These are phyloP conservation scores for Aspergillus arachidicola DNA, from an alignment of 2,329 filamentous ascomycete species.

Conservation along the genomic window DNA sequence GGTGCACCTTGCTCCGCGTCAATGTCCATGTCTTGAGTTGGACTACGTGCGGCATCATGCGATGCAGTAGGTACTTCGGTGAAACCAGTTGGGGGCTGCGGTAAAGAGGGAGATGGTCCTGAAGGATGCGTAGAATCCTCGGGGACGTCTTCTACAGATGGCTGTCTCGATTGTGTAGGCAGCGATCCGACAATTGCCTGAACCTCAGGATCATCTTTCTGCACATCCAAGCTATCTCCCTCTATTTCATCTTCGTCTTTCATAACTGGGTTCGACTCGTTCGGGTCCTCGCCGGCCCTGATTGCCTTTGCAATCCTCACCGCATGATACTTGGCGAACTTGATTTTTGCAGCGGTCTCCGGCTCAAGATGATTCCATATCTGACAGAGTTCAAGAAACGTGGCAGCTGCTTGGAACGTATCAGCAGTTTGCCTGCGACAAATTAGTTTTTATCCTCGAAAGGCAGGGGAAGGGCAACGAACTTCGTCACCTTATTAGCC, in stretches of 20 bases:
- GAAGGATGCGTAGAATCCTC: slow-evolving; percentile 59
- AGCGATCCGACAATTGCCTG: slow-evolving; percentile 52
- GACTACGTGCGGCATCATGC: slow-evolving; percentile 27
- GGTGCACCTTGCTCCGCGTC: slow-evolving; percentile 34
- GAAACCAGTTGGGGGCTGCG: slow-evolving; percentile 25
- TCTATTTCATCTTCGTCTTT: slow-evolving; percentile 47
- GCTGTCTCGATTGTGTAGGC: slow-evolving; percentile 49
- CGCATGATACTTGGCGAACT: slow-evolving; percentile 96
- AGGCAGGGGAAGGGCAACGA: slow-evolving; percentile 2
- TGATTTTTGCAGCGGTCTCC: slow-evolving; percentile 83
- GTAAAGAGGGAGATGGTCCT: slow-evolving; percentile 44
- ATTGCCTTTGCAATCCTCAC: slow-evolving; percentile 87
- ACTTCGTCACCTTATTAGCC: slow-evolving; percentile 82
- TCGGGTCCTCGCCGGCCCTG: slow-evolving; percentile 88
- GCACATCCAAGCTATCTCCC: slow-evolving; percentile 53
- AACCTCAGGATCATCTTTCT: slow-evolving; percentile 67
- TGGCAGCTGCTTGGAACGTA: slow-evolving; percentile 88
- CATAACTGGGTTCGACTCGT: slow-evolving; percentile 78
- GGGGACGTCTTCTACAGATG: slow-evolving; percentile 62
- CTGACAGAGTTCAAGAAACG: slow-evolving; percentile 84
- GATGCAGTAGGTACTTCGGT: slow-evolving; percentile 29
- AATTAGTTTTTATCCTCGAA: slow-evolving; percentile 18
- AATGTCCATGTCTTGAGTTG: slow-evolving; percentile 36
- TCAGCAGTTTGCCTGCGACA: slow-evolving; percentile 77
- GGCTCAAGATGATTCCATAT: slow-evolving; percentile 78